These are phyloP conservation scores for Orbilia javanica DNA, from an alignment of 2,329 filamentous ascomycete species.

Conservation along the genomic window DNA sequence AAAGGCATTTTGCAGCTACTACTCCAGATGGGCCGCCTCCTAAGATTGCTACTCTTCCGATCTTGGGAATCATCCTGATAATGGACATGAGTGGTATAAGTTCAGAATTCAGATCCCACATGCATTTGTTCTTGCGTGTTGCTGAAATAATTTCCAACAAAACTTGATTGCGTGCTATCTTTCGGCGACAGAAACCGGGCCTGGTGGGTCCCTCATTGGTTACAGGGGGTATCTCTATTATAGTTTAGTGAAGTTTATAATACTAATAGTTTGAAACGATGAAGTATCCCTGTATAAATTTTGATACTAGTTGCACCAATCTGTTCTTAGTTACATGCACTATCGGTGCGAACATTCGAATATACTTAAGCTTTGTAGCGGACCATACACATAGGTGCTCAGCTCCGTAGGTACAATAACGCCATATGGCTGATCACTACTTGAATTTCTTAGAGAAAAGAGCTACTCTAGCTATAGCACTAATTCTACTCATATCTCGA, in stretches of 20 bases:
- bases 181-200: conserved; percentile 5
- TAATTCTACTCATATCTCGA: background rate
- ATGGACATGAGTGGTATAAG: background rate
- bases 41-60: conserved; percentile 71
- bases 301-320: too few species aligned
- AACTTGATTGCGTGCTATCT: conserved; percentile 11
- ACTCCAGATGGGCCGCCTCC: conserved; percentile 86
- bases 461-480: background rate
- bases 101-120: background rate
- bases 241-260: background rate
- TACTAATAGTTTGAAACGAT: too few species aligned
- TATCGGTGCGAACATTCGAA: too few species aligned
- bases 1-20: conserved; percentile 82
- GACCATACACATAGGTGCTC: too few species aligned
- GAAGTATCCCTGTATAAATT: too few species aligned
- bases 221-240: background rate
- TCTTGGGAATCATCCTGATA: conserved; percentile 23
- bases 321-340: too few species aligned
- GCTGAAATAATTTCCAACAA: conserved; percentile 31
- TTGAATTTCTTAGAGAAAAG: background rate
- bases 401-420: too few species aligned
- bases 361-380: too few species aligned
- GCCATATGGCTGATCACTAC: too few species aligned
- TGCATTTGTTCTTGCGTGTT: conserved; percentile 21
- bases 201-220: background rate